Conservation (phyloP, 129 eudicot genomes). For the Mikania micrantha region DNA sequence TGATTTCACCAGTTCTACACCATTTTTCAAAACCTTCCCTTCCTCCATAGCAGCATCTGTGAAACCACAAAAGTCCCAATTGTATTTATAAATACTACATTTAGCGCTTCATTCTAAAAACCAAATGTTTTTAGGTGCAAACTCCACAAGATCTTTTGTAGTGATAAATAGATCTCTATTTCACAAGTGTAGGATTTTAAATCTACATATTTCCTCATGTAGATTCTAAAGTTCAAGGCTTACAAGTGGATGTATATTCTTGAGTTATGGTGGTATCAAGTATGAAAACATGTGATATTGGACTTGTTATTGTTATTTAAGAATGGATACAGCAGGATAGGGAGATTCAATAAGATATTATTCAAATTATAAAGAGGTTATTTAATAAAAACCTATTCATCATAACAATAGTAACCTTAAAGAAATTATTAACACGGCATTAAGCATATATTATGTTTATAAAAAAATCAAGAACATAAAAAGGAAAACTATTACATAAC, state of each 20-base stretch:
- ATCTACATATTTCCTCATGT: neutral
- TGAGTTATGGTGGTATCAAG: neutral
- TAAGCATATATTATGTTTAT: neutral
- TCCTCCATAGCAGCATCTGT: constrained; percentile 76
- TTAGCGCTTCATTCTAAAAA: neutral
- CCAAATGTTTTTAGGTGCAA: neutral
- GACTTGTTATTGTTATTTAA: neutral
- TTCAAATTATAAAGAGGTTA: neutral
- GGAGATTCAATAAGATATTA: neutral
- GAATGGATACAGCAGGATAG: neutral
- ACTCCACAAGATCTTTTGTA: neutral
- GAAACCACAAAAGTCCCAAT: constrained; percentile 45
- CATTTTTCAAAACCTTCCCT: constrained; percentile 59
- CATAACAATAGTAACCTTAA: neutral
- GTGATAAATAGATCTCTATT: neutral
- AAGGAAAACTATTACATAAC: neutral
- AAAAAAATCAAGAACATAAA: neutral
- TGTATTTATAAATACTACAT: constrained; percentile 14
- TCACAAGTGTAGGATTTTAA: neutral
- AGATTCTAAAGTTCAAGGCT: neutral
- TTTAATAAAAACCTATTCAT: neutral
- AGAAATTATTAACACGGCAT: neutral
- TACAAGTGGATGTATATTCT: neutral
- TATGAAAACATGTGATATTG: neutral
- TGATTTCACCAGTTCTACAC: constrained; percentile 64